Evolutionary conservation across 1,284 basidiomycete genomes (phyloP), one percentile per base, ranked within the genome.

Genomic region (Volvariella volvacea): DNA sequence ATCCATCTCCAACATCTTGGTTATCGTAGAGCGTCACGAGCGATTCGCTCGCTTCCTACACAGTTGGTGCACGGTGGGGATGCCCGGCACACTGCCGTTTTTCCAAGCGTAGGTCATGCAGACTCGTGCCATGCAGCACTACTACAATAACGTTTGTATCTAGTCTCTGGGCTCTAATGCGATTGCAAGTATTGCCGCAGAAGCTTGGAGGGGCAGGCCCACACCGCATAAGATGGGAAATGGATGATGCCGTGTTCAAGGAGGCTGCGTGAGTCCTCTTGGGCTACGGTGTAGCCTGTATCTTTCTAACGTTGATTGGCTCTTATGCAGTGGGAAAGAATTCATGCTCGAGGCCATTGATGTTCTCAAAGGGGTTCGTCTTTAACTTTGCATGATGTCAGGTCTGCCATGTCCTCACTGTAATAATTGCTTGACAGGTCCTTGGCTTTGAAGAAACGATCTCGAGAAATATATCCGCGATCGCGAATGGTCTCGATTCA

Each of bases 291-390:
- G 14, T 50, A 40, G 20, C 32, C 19, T 25, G 21, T 32, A 33
- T 47, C 39, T 36, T n/a, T 47, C 22, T 20, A 36, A 41, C 31
- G 45, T 43, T 33, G 34, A 17, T 48, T 50, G 39, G 20, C 44
- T 55, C 37, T 50, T 44, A 19, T 42, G 21, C 61, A 88, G 86
- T 58, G 86, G 86, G 48, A 88, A 87, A 64, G 80, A 87, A 52
- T 88, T 89, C 57, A 88, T 89, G 83, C 68, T 84, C 37, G 86
- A 88, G 63, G 84, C 83, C 12, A 79, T 88, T 47, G 81, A 88
- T 54, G 66, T 88, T 41, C 76, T 89, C 53, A 89, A 89, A 77
- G 87, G 86, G 55, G 86, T 86, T 53, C 56, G 80, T 67, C n/a
- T 47, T 12, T 28, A 28, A 28, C 12, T 12, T 28, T 12, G n/a